Evolutionary conservation across 495 filamentous ascomycete genomes (phyloP), one percentile per base, ranked within the genome.

Genomic region (Penicillium ucsense): DNA sequence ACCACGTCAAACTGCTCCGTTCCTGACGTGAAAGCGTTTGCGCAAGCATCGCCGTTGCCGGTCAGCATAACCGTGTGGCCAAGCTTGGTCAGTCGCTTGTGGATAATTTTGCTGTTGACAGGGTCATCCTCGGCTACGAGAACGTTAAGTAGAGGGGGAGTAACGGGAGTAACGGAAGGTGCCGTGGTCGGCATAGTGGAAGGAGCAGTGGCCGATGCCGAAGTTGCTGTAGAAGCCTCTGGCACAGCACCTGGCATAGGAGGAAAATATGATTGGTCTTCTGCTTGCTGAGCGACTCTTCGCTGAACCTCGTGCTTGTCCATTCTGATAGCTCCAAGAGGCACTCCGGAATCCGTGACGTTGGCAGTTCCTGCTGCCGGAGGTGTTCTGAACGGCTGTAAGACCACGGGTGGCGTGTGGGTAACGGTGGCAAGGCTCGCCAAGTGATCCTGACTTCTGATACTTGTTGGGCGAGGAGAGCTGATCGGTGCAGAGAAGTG

Each of bases 41-140:
- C 86, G 56, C 91, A 97, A 50, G 90, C 88, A 60, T 94, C 83
- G 2, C 91, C 91, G 55, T 97, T 95, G 11, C 84, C 68, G 0
- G 88, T 89, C 37, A 89, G 66, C 9, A 72, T 63, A 0, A 94
- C 84, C 10, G 74, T 68, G 56, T 95, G 86, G 0, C 89, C 88
- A 3, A 82, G 59, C 61, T 89, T 94, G 45, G 88, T 81, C 4
- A 97, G 68, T 11, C 91, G 73, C 60, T 95, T 97, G 52, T 82
- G 75, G 6, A 95, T 67, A 48, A 97, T 90, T 54, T 82, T 89
- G 62, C 85, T 85, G 52, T 97, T 97, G 55, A 95, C 78, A 0
- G 89, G 89, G 55, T 97, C 90, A 53, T 97, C 91, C 61, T 97
- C 91, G 0, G 91, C 91, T 6, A 95, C 79, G 11, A 95, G 71